phyloP scores from a whole-genome alignment of 208 protist species.

The Leishmania mexicana region DNA sequence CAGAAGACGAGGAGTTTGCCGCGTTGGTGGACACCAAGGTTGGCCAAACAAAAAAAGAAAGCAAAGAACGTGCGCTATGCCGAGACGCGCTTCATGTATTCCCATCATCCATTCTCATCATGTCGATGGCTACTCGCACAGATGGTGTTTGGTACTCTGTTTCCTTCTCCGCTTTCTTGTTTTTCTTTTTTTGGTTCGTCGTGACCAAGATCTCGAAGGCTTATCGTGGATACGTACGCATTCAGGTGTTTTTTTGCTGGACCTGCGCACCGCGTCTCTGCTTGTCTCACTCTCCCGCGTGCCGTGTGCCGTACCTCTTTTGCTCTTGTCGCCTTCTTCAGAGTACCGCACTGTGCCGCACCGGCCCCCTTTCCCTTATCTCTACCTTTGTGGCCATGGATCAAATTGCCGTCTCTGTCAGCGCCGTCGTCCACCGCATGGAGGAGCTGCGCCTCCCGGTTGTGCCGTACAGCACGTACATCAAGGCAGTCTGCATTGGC shows the following conservation, averaged over 20 bases:
- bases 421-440: slow-evolving; percentile 60
- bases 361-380: neutral
- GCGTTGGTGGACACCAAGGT: neutral
- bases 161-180: neutral
- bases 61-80: neutral
- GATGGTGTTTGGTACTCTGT: neutral
- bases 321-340: neutral
- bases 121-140: neutral
- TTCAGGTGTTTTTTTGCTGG: neutral
- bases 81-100: neutral
- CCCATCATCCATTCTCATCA: neutral
- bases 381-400: slow-evolving; percentile 53
- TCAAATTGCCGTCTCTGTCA: slow-evolving; percentile 61
- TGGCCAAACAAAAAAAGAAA: neutral
- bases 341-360: neutral
- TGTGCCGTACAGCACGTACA: slow-evolving; percentile 56
- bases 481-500: slow-evolving; percentile 62
- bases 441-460: slow-evolving; percentile 70
- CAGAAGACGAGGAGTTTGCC: neutral
- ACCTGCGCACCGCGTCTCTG: neutral
- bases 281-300: neutral
- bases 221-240: neutral
- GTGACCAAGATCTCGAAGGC: neutral
- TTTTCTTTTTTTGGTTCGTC: slow-evolving; percentile 3
- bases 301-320: neutral